These are phyloP conservation scores for Nannizziopsis barbatae DNA, from an alignment of 2,329 filamentous ascomycete genomes.

Conservation along the genomic window DNA sequence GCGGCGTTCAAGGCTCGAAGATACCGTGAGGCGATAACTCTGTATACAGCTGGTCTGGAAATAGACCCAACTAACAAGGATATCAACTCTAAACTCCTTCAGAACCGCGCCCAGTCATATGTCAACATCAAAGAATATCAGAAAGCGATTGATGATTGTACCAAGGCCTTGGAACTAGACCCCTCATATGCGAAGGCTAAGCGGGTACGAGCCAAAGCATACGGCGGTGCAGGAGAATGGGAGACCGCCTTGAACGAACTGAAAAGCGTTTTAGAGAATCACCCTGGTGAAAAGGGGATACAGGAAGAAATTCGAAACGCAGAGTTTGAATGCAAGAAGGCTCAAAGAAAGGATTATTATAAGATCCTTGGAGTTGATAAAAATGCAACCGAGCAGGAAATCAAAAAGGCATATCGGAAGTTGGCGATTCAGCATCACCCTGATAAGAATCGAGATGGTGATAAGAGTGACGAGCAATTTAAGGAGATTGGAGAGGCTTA, in stretches of 20 bases:
- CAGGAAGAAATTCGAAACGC: slow-evolving; percentile 77
- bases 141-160: slow-evolving; percentile 73
- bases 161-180: slow-evolving; percentile 70
- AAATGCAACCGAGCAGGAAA: slow-evolving; percentile 68
- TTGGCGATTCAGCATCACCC: slow-evolving; percentile 89
- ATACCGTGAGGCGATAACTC: slow-evolving; percentile 68
- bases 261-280: slow-evolving; percentile 72
- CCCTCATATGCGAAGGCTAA: slow-evolving; percentile 78
- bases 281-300: slow-evolving; percentile 70
- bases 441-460: slow-evolving; percentile 82
- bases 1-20: slow-evolving; percentile 73
- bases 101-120: slow-evolving; percentile 81
- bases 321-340: slow-evolving; percentile 95
- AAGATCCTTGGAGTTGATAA: slow-evolving; percentile 88
- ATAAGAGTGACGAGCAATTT: slow-evolving; percentile 77
- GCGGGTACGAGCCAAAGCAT: slow-evolving; percentile 84
- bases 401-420: slow-evolving; percentile 96
- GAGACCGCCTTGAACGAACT: slow-evolving; percentile 81
- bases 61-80: slow-evolving; percentile 82
- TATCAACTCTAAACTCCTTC: slow-evolving; percentile 87
- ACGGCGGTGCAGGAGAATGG: slow-evolving; percentile 78
- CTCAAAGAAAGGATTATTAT: slow-evolving; percentile 95
- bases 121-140: slow-evolving; percentile 71
- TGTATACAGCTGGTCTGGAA: slow-evolving; percentile 70
- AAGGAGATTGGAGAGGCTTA: slow-evolving; percentile 98